phyloP scores from a whole-genome alignment of 768 basidiomycete genomes.

The Exidia glandulosa region DNA sequence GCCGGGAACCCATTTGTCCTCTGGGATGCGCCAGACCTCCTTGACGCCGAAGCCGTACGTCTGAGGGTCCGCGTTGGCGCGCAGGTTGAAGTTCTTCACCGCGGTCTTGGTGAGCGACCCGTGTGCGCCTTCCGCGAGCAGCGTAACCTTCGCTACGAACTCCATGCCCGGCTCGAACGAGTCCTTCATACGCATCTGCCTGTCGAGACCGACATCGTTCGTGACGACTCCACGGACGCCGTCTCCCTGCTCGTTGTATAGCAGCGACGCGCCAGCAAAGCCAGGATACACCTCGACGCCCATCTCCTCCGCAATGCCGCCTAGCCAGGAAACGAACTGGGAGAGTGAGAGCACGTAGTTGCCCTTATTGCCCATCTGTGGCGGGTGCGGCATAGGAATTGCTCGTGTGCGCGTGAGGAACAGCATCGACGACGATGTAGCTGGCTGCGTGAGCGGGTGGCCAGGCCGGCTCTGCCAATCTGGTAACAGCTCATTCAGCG shows the following conservation, averaged over 20 bases:
- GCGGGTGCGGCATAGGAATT: constrained; percentile 86
- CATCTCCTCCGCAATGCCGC: constrained; percentile 66
- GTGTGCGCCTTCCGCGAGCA: constrained; percentile 92
- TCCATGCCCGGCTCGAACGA: constrained; percentile 94
- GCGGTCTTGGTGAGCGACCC: constrained; percentile 80
- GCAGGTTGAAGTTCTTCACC: constrained; percentile 61
- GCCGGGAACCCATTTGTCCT: constrained; percentile 37
- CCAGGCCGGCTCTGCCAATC: constrained; percentile 57
- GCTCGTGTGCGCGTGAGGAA: constrained; percentile 60
- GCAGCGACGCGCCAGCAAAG: constrained; percentile 80
- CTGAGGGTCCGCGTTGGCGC: constrained; percentile 63
- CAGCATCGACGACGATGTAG: constrained; percentile 73
- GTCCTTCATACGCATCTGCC: constrained; percentile 63
- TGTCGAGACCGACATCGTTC: constrained; percentile 89
- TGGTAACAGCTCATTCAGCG: constrained; percentile 83
- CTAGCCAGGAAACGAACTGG: constrained; percentile 83
- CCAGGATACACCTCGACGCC: constrained; percentile 97
- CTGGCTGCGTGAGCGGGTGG: constrained; percentile 75
- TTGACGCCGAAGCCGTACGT: constrained; percentile 95
- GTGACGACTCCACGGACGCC: constrained; percentile 71
- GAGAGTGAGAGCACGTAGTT: constrained; percentile 92
- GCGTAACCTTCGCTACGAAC: constrained; percentile 82
- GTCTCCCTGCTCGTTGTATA: constrained; percentile 53
- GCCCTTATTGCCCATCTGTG: constrained; percentile 90
- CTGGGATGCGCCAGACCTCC: constrained; percentile 88